Evolutionary conservation across 2,329 filamentous ascomycete genomes (phyloP).

Genomic region (Gliomastix tumulicola): DNA sequence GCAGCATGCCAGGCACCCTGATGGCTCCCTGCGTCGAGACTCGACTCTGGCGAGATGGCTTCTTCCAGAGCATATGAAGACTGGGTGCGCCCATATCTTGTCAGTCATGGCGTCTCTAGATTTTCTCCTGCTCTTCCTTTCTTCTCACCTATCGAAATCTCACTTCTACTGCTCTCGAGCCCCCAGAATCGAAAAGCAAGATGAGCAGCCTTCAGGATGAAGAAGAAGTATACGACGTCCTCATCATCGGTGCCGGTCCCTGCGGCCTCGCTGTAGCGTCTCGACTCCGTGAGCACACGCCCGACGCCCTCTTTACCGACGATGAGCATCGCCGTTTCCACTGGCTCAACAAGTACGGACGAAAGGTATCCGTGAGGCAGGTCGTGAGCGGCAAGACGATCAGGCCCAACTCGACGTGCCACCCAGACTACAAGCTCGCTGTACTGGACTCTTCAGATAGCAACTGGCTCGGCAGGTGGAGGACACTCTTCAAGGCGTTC

Average conservation of each 20-base stretch:
- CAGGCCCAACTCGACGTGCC: not conserved
- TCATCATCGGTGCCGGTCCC: conserved; percentile 69
- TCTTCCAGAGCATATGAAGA: no score
- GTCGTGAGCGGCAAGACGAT: conserved; percentile 22
- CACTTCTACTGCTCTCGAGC: no score
- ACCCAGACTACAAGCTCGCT: conserved; percentile 36
- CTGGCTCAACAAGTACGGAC: conserved; percentile 63
- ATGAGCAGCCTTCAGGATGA: no score
- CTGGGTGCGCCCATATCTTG: no score
- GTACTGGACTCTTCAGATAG: conserved; percentile 61
- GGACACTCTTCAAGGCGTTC: conserved; percentile 59
- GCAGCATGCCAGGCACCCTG: no score
- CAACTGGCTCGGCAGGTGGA: conserved; percentile 66
- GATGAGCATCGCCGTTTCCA: conserved; percentile 77
- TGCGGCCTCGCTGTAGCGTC: conserved; percentile 69
- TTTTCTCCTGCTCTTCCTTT: no score
- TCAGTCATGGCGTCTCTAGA: no score
- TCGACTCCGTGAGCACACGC: conserved; percentile 63
- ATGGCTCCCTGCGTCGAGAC: no score
- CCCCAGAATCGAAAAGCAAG: no score
- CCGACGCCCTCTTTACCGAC: conserved; percentile 75
- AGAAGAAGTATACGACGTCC: conserved; percentile 51
- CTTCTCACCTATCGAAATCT: no score
- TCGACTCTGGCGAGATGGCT: no score
- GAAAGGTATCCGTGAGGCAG: conserved; percentile 49